Base-by-base conservation (phyloP, 169 alveolate species). In the Plasmodium gonderi region DNA sequence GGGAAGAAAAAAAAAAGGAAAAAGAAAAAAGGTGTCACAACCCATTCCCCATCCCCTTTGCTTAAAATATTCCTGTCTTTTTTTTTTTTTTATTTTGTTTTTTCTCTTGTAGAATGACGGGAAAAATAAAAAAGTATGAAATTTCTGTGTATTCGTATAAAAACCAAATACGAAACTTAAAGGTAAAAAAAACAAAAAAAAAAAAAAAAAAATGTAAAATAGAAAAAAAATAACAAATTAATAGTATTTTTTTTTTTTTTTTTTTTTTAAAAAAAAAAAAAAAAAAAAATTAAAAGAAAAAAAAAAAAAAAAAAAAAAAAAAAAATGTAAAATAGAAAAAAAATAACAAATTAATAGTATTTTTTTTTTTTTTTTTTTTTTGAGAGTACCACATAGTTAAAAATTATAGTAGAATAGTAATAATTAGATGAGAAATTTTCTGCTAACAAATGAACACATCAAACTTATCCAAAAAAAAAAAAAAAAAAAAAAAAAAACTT, bases 91-190 rank as follows among this genome's bases (percentile, higher is more conserved):
- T 44, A 45, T 33, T 74, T 75, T 72, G n/a, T 54, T 2, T 11
- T 20, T 26, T 17, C 36, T 85, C 67, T 23, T 49, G 42, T 75
- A 85, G 92, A 76, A 60, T 76, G 40, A 23, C 79, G 23, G 54
- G 45, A 75, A 72, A 85, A 67, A 65, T 85, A 29, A 85, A 85
- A 78, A 85, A 60, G 45, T 85, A 85, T 65, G 92, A 85, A 74
- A 36, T 36, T 74, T 38, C 36, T 76, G 54, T 75, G 31, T 85
- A 85, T 40, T 85, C 92, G 45, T 85, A 85, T 51, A 85, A 75
- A 60, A 85, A 47, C 47, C 92, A 85, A 85, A 51, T 85, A 38
- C 51, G 92, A 38, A 85, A 85, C 68, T 75, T 85, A 54, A 85
- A 85, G 79, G 92, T 85, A 85, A 54, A 47, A 69, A 29, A 42